Evolutionary conservation across 129 eudicot genomes (phyloP).

Genomic region (Flaveria brownii): DNA sequence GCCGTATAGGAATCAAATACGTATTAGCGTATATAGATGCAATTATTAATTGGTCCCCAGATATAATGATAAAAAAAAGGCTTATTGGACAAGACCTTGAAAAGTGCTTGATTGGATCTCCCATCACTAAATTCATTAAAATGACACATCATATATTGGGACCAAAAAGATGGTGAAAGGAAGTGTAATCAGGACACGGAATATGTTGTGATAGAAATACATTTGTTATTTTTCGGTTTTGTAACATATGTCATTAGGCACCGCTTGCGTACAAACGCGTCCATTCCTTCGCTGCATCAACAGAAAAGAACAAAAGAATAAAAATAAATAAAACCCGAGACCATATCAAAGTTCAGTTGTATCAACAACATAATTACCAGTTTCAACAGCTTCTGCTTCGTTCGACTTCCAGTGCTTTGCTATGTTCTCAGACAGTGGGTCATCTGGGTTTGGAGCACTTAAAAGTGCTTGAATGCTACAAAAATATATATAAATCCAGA

Average conservation of each 20-base stretch:
- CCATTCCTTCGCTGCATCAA: constrained; percentile 86
- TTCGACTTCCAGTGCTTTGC: constrained; percentile 96
- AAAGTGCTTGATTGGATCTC: constrained; percentile 28
- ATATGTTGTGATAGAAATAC: constrained; percentile 16
- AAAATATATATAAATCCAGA: not conserved
- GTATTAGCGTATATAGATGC: constrained; percentile 1
- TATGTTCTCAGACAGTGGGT: constrained; percentile 88
- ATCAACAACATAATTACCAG: constrained; percentile 47
- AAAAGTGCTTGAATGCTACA: constrained; percentile 90
- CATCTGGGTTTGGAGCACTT: constrained; percentile 99
- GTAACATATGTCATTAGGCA: constrained; percentile 31
- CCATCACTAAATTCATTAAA: constrained; percentile 24
- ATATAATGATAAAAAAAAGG: not conserved
- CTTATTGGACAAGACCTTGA: constrained; percentile 23
- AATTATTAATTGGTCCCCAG: constrained; percentile 30
- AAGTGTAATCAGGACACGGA: not conserved
- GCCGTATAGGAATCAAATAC: not conserved
- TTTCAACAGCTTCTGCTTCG: constrained; percentile 95
- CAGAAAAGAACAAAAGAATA: not conserved
- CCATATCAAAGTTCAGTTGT: not conserved
- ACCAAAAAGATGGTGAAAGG: constrained; percentile 21
- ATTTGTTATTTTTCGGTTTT: not conserved
- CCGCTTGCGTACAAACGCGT: constrained; percentile 86
- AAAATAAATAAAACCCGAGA: not conserved
- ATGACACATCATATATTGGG: constrained; percentile 19